A percentile compares a stretch with the other conserved stretches of the same genome.
phyloP scores from a whole-genome alignment of 306 rosid genomes.

The Cicer chorassanicum region DNA sequence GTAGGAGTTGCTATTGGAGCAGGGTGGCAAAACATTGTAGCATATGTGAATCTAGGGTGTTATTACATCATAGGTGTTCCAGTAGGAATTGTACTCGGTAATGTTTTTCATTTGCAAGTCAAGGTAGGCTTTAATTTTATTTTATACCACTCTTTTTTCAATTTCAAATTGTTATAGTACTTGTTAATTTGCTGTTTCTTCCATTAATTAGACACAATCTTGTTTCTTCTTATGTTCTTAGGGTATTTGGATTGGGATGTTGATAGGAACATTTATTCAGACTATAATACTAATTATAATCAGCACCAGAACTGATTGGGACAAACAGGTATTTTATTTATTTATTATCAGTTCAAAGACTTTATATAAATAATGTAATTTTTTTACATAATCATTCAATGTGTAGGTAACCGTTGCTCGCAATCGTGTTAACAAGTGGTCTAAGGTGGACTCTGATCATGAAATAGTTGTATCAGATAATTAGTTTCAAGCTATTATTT shows the following conservation, averaged over 20 bases:
- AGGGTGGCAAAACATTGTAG: slow-evolving; percentile 58
- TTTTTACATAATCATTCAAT: neutral
- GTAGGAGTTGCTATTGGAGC: slow-evolving; percentile 63
- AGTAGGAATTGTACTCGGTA: slow-evolving; percentile 48
- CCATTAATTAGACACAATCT: neutral
- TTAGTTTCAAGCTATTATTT: too few species aligned
- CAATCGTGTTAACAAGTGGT: slow-evolving; percentile 43
- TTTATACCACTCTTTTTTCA: neutral
- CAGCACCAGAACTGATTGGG: slow-evolving; percentile 63
- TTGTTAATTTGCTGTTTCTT: neutral
- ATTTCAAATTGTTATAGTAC: neutral
- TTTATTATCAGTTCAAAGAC: too few species aligned
- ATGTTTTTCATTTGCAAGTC: slow-evolving; percentile 45
- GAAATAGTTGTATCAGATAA: slow-evolving; percentile 27
- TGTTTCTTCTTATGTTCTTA: neutral
- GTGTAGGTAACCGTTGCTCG: slow-evolving; percentile 40
- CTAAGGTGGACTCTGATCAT: neutral
- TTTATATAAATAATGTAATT: too few species aligned
- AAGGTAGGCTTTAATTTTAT: slow-evolving; percentile 23
- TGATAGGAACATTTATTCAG: slow-evolving; percentile 63
- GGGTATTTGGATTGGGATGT: slow-evolving; percentile 78
- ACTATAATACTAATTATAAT: slow-evolving; percentile 51
- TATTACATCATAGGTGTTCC: slow-evolving; percentile 59
- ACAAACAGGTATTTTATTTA: slow-evolving; percentile 53
- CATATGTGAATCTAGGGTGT: slow-evolving; percentile 56